These are phyloP conservation scores for Beauveria sp. DNA, from an alignment of 2,329 filamentous ascomycete genomes.

Conservation along the genomic window DNA sequence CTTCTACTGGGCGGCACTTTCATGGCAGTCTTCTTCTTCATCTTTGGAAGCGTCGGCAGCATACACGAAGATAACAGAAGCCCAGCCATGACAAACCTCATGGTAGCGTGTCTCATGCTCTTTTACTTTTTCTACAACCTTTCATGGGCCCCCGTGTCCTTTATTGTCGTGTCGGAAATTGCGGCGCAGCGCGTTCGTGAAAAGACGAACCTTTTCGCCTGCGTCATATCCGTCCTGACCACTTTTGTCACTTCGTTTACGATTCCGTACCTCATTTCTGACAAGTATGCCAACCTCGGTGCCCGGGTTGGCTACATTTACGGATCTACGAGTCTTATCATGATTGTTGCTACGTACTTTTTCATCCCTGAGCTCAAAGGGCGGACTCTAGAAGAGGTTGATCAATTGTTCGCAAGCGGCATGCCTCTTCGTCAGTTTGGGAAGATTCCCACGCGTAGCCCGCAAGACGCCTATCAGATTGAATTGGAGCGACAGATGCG, in stretches of 20 bases:
- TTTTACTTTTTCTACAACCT: slow-evolving; percentile 20
- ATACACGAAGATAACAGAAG: slow-evolving; percentile 2
- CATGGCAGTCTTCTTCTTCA: slow-evolving; percentile 19
- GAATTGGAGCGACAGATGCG: background rate
- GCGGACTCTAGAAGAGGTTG: slow-evolving; percentile 18
- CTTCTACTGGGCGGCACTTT: slow-evolving; percentile 18
- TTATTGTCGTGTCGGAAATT: slow-evolving; percentile 20
- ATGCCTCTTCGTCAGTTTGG: slow-evolving; percentile 15
- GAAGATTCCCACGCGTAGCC: slow-evolving; percentile 1
- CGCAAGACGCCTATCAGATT: background rate
- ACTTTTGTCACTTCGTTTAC: slow-evolving; percentile 28
- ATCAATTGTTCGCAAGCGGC: slow-evolving; percentile 17
- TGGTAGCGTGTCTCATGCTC: slow-evolving; percentile 22
- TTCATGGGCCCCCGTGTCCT: slow-evolving; percentile 23
- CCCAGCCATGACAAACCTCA: slow-evolving; percentile 4
- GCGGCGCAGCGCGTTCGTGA: slow-evolving; percentile 21
- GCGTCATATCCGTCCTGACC: slow-evolving; percentile 21
- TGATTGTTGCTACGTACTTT: slow-evolving; percentile 34
- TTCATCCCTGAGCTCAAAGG: slow-evolving; percentile 38
- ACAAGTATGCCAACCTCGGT: slow-evolving; percentile 26
- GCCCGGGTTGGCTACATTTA: slow-evolving; percentile 33
- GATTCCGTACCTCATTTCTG: slow-evolving; percentile 29
- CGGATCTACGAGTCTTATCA: slow-evolving; percentile 27
- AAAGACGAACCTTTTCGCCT: slow-evolving; percentile 23
- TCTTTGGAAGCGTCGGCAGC: slow-evolving; percentile 17